A percentile compares a stretch with the other conserved stretches of the same genome.
Evolutionary conservation across 352 stramenopile genomes (phyloP).

Genomic region (Elongisporangium anandrum): DNA sequence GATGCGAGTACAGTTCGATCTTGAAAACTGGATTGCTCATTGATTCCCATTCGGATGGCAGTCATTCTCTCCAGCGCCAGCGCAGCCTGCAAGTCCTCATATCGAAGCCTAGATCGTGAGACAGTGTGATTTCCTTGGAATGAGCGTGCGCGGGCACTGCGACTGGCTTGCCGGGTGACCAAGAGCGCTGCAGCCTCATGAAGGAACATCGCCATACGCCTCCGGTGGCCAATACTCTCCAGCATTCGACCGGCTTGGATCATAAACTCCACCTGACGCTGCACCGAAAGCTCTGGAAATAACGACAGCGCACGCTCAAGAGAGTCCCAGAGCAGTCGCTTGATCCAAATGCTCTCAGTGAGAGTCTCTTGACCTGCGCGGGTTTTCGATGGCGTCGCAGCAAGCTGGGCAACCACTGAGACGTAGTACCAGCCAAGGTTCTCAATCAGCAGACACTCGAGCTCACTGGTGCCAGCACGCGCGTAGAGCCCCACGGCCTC

Average conservation of each 20-base stretch:
- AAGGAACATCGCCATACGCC: constrained; percentile 65
- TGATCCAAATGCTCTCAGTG: constrained; percentile 60
- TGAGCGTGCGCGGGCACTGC: constrained; percentile 8
- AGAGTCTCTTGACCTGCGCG: constrained; percentile 28
- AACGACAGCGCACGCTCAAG: constrained; percentile 52
- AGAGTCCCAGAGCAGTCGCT: constrained; percentile 64
- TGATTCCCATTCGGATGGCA: constrained; percentile 48
- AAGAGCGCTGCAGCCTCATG: constrained; percentile 62
- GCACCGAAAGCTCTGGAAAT: constrained; percentile 39
- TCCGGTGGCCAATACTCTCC: constrained; percentile 50
- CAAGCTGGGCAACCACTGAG: constrained; percentile 27
- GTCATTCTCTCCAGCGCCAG: constrained; percentile 49
- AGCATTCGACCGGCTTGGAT: constrained; percentile 63
- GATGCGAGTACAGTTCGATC: constrained; percentile 26
- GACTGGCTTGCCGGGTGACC: constrained; percentile 19
- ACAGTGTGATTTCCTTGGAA: constrained; percentile 7
- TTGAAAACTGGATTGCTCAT: neutral
- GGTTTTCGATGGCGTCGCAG: constrained; percentile 5
- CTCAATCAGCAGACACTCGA: constrained; percentile 72
- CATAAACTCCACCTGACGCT: constrained; percentile 64
- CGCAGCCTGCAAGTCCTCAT: constrained; percentile 54
- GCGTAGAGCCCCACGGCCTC: constrained; percentile 70
- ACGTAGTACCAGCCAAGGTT: constrained; percentile 75
- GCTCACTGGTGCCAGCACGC: constrained; percentile 48
- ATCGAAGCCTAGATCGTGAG: constrained; percentile 15